Conservation (phyloP, 768 basidiomycete genomes). For the Mycena pura region DNA sequence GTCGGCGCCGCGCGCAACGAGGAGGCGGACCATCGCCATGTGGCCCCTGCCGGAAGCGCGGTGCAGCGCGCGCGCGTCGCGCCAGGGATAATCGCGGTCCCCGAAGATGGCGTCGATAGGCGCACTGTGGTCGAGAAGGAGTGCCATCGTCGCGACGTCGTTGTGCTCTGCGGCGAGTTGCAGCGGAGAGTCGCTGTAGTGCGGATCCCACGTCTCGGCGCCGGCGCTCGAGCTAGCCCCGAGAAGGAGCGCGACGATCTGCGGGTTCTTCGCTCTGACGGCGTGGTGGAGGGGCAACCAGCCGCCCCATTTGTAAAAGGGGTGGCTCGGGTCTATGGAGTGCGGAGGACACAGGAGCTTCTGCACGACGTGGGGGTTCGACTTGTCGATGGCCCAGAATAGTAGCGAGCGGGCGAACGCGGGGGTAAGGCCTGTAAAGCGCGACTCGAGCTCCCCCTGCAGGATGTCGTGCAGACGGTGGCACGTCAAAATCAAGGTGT, state of each 20-base stretch:
- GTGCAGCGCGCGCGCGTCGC: not conserved
- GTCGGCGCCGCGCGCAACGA: slow-evolving; percentile 3
- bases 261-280: not conserved
- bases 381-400: not conserved
- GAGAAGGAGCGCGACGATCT: slow-evolving; percentile 2
- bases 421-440: slow-evolving; percentile 9
- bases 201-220: too few species aligned
- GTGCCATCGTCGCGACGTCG: not conserved
- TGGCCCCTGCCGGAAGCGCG: not conserved
- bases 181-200: not conserved
- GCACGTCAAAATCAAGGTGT: not conserved
- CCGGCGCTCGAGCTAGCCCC: not conserved
- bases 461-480: not conserved
- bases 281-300: not conserved
- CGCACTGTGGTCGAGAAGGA: slow-evolving; percentile 15
- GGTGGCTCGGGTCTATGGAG: not conserved
- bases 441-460: slow-evolving; percentile 5
- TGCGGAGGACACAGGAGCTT: slow-evolving; percentile 10
- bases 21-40: not conserved
- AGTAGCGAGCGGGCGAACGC: not conserved
- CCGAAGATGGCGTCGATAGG: not conserved
- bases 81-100: not conserved
- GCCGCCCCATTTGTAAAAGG: not conserved
- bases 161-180: not conserved
- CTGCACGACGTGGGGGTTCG: slow-evolving; percentile 7